These are phyloP conservation scores for Xylaria arbuscula DNA, from an alignment of 2,329 filamentous ascomycete species.

Conservation along the genomic window DNA sequence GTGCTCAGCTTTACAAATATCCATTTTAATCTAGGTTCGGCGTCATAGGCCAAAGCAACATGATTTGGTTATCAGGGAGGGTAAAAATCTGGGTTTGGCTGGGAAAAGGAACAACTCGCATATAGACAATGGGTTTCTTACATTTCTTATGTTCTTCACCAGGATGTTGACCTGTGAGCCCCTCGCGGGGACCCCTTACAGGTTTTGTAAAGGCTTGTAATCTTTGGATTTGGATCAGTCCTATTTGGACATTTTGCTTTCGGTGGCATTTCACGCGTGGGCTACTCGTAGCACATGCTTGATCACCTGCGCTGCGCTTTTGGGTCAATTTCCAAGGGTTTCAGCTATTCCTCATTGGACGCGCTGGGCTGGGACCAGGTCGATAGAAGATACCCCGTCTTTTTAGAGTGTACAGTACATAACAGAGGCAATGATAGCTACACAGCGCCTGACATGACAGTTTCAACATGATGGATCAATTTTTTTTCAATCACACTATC, in stretches of 20 bases:
- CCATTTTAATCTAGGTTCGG: constrained; percentile 45
- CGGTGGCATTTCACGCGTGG: constrained; percentile 44
- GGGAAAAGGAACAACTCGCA: constrained; percentile 50
- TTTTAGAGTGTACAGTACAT: constrained; percentile 54
- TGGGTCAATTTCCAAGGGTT: constrained; percentile 42
- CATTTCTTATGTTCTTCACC: constrained; percentile 45
- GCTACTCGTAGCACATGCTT: constrained; percentile 32
- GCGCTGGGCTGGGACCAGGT: constrained; percentile 52
- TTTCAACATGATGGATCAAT: constrained; percentile 48
- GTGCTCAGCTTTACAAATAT: constrained; percentile 29
- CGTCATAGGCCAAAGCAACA: constrained; percentile 39
- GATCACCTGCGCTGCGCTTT: constrained; percentile 35
- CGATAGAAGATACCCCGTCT: constrained; percentile 53
- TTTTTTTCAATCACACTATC: constrained; percentile 30
- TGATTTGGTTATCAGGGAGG: constrained; percentile 43
- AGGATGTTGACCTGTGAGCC: constrained; percentile 38
- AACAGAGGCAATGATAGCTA: constrained; percentile 48
- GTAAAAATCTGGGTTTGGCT: constrained; percentile 48
- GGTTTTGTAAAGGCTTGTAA: constrained; percentile 46
- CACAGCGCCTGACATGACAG: constrained; percentile 47
- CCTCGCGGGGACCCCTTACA: constrained; percentile 43
- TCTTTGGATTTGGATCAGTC: constrained; percentile 44
- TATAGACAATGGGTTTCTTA: constrained; percentile 49
- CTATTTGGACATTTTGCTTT: constrained; percentile 42
- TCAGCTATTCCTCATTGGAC: constrained; percentile 45